A percentile compares a stretch with the other conserved stretches of the same genome.
phyloP scores from a whole-genome alignment of 495 filamentous ascomycete genomes.

The Cercophora scortea region DNA sequence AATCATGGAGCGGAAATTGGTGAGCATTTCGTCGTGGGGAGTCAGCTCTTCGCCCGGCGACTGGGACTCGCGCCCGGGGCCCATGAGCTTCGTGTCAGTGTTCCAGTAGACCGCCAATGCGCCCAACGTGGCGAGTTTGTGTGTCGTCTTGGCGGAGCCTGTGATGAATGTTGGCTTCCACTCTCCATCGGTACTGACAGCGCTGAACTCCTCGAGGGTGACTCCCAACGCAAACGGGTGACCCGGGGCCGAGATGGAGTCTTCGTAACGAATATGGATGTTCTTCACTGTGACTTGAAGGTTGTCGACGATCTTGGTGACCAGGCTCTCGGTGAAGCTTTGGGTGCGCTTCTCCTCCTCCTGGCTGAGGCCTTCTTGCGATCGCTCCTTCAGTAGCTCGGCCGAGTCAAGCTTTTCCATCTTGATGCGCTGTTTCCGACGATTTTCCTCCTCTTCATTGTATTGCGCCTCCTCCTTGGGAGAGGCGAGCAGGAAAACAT shows the following conservation, averaged over 20 bases:
- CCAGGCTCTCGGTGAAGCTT: constrained; percentile 88
- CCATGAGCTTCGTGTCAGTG: constrained; percentile 77
- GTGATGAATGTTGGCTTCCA: constrained; percentile 96
- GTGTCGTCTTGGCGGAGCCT: constrained; percentile 68
- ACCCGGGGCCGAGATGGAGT: constrained; percentile 88
- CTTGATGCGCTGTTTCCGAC: constrained; percentile 75
- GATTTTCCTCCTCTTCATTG: constrained; percentile 83
- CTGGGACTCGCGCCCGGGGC: constrained; percentile 65
- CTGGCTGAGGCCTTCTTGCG: constrained; percentile 82
- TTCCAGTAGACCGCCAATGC: constrained; percentile 96
- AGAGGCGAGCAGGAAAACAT: constrained; percentile 90
- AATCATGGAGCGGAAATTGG: constrained; percentile 68
- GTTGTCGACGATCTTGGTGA: constrained; percentile 96
- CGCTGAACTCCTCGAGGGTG: constrained; percentile 90
- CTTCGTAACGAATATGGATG: constrained; percentile 95
- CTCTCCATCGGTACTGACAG: constrained; percentile 85
- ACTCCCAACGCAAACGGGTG: constrained; percentile 91
- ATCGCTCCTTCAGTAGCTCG: constrained; percentile 83
- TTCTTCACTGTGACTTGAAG: constrained; percentile 96
- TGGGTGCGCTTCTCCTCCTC: constrained; percentile 95
- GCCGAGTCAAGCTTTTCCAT: constrained; percentile 97
- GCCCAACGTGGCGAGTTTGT: constrained; percentile 84
- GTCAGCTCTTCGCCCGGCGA: constrained; percentile 39
- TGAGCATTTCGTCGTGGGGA: constrained; percentile 63
- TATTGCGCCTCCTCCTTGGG: constrained; percentile 92